Conservation (phyloP, 2,329 filamentous ascomycete genomes). For the Xylaria sp. region DNA sequence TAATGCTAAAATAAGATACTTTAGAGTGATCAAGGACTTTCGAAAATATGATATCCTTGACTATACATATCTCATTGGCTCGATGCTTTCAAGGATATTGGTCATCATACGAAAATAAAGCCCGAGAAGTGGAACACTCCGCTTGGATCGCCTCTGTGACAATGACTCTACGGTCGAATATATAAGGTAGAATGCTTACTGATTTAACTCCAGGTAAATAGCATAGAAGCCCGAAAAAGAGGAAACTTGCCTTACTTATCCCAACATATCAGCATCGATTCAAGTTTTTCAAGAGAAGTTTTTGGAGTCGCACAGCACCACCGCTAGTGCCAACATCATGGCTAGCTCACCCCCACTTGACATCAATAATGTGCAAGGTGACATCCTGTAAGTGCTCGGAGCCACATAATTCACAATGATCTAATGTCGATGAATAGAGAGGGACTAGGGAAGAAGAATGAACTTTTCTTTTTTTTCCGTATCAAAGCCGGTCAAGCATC, state of each 20-base stretch:
- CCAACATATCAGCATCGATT: no score
- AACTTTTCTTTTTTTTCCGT: conserved; percentile 37
- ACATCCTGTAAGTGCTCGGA: conserved; percentile 32
- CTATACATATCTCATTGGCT: neutral
- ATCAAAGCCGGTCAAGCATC: conserved; percentile 24
- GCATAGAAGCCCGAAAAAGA: neutral
- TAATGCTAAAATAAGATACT: neutral
- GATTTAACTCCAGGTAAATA: neutral
- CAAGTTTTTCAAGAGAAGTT: neutral
- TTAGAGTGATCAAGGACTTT: neutral
- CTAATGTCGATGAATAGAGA: conserved; percentile 30
- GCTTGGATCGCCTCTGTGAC: neutral
- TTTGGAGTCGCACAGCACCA: neutral
- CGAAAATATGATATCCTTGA: neutral
- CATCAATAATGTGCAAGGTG: conserved; percentile 38
- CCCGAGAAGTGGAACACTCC: neutral
- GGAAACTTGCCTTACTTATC: no score
- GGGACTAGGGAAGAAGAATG: conserved; percentile 38
- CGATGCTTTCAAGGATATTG: neutral
- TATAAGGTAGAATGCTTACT: conserved; percentile 4
- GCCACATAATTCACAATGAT: neutral
- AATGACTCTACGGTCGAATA: neutral
- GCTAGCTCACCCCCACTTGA: conserved; percentile 28
- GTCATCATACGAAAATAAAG: neutral
- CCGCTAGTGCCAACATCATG: conserved; percentile 20